Conservation (phyloP, 331 rosid species). For the Telfairia occidentalis region DNA sequence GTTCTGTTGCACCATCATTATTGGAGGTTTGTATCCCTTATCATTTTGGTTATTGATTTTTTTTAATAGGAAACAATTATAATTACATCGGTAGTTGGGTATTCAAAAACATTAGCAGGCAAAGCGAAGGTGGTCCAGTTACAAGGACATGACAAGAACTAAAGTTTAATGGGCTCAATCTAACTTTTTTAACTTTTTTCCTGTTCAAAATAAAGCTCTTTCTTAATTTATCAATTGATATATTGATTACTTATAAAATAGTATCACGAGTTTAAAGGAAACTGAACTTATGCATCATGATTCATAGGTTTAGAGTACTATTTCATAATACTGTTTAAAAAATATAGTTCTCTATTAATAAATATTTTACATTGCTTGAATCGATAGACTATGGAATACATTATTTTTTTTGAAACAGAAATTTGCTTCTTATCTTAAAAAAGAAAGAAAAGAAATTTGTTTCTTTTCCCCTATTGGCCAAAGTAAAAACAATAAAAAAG, state of each 20-base stretch:
- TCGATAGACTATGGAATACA: background rate
- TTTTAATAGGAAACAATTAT: background rate
- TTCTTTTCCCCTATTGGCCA: background rate
- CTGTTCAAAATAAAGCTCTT: background rate
- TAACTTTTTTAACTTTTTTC: background rate
- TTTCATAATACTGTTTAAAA: background rate
- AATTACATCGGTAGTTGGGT: background rate
- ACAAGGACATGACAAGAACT: background rate
- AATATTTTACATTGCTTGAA: background rate
- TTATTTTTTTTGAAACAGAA: background rate
- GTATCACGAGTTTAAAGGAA: background rate
- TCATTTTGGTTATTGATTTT: slow-evolving; percentile 4
- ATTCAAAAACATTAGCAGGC: background rate
- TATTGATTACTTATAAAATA: background rate
- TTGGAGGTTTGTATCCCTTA: slow-evolving; percentile 56
- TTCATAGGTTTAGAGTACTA: background rate
- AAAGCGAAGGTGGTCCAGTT: background rate
- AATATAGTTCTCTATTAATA: background rate
- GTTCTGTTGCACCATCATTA: slow-evolving; percentile 58
- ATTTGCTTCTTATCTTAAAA: background rate
- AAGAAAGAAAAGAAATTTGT: background rate
- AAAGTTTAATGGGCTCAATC: background rate
- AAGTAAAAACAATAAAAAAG: background rate
- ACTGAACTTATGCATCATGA: background rate
- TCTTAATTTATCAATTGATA: background rate